Percentiles rank a stretch among this genome's conserved stretches.
These are phyloP conservation scores for Raddia distichophylla DNA, from an alignment of 176 grass and related monocot genomes.

Conservation along the genomic window DNA sequence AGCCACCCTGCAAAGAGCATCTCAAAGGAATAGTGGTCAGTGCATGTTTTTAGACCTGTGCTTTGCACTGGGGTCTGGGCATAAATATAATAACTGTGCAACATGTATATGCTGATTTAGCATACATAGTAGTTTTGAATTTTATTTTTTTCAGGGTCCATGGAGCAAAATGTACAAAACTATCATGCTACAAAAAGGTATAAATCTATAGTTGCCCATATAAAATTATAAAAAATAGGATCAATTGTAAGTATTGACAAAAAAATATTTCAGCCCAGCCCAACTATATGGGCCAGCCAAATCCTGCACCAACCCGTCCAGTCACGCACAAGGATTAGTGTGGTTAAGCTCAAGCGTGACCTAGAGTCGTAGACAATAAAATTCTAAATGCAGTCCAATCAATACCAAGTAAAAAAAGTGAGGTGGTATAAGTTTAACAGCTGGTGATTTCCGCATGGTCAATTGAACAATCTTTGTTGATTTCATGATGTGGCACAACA, in stretches of 20 bases:
- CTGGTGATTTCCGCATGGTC: not conserved
- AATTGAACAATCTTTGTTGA: slow-evolving; percentile 22
- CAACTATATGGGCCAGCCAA: not conserved
- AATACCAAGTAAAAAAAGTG: not conserved
- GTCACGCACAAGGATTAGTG: not conserved
- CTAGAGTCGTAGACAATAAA: not conserved
- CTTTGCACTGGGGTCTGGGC: too few relatives aligned
- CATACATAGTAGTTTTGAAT: not conserved
- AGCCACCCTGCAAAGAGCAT: slow-evolving; percentile 64
- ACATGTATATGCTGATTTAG: slow-evolving; percentile 10
- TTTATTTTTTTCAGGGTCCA: slow-evolving; percentile 4
- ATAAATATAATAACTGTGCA: not conserved
- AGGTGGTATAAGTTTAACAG: not conserved
- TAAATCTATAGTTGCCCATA: not conserved
- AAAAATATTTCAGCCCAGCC: not conserved
- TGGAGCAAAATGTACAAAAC: not conserved
- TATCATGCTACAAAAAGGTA: not conserved
- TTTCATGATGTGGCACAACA: slow-evolving; percentile 13
- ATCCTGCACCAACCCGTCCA: not conserved
- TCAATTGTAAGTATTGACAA: not conserved
- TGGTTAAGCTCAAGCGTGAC: not conserved
- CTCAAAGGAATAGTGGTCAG: slow-evolving; percentile 15
- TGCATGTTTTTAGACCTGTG: not conserved
- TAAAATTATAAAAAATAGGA: not conserved
- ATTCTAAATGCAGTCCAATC: not conserved